Evolutionary conservation across 306 rosid genomes (phyloP), one percentile per base, ranked within the genome.

Genomic region (Cucurbita ficifolia): DNA sequence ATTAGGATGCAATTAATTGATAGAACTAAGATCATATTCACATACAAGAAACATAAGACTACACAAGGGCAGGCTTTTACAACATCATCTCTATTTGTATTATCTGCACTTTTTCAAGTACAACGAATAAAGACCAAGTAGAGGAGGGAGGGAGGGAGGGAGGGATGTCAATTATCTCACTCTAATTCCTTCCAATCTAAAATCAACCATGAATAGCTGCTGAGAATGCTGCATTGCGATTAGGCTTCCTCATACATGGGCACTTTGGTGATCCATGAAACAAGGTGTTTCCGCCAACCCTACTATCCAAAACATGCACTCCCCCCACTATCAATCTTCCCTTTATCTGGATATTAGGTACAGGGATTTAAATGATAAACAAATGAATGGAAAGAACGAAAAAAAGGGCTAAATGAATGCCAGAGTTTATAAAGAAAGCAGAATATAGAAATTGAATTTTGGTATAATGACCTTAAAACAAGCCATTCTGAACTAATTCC

Each of bases 11-110:
- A 45, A 69, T 46, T 68, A 42, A 51, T 64, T 42, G 52, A 64
- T 42, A 42, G 36, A 64, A 67, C 72, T 67, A 29, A 69, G 22
- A 69, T 69, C 57, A 69, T 69, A 69, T 69, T 69, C 74, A 69
- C 74, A 49, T 43, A 38, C 7, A 19, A 38, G 13, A 35, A 53
- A 74, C 70, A 53, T 43, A 48, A 70, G 14, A 69, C 45, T 69
- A 77, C 56, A 8, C 54, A 69, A 43, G n/a, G n/a, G n/a, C 9
- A 2, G 50, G n/a, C 16, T 10, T 5, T 16, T 1, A 51, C 73
- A 68, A 45, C 74, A 69, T 8, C 57, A 49, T 69, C 18, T 63
- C 57, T 69, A 69, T 48, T 48, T 49, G 57, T 48, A 69, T 69
- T 7, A 1, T 69, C 48, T 40, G 53, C 39, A 67, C 73, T 45